Evolutionary conservation across 1,284 basidiomycete species (phyloP).

Genomic region (Leccinum griseonigrum): DNA sequence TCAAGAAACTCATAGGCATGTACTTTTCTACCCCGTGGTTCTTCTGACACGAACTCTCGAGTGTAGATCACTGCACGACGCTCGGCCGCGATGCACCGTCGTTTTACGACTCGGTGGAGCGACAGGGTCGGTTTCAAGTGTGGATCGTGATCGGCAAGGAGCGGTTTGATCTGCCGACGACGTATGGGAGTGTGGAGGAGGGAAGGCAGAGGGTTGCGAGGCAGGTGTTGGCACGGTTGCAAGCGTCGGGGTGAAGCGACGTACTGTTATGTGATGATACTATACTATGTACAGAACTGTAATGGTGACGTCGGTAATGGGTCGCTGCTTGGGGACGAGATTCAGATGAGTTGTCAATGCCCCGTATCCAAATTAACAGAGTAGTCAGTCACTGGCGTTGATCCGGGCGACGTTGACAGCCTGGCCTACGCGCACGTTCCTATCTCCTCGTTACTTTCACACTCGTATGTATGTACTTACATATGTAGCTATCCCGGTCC

Average conservation of each 20-base stretch:
- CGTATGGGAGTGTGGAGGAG: constrained; percentile 33
- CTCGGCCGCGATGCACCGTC: constrained; percentile 28
- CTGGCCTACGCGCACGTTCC: not conserved
- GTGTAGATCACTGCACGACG: constrained; percentile 34
- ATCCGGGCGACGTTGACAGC: not conserved
- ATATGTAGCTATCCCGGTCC: no score
- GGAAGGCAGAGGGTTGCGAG: constrained; percentile 40
- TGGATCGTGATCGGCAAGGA: constrained; percentile 45
- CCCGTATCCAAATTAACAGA: no score
- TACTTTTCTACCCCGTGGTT: not conserved
- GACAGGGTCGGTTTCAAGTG: constrained; percentile 32
- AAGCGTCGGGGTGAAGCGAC: not conserved
- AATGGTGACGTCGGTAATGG: not conserved
- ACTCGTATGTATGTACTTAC: no score
- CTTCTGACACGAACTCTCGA: not conserved
- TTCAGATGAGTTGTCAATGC: no score
- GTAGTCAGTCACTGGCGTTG: not conserved
- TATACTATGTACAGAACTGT: not conserved
- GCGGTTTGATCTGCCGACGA: constrained; percentile 38
- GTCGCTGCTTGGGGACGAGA: no score
- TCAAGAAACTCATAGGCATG: constrained; percentile 29
- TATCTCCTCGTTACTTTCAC: not conserved
- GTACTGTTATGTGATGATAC: not conserved
- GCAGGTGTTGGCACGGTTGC: constrained; percentile 38
- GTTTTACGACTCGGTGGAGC: constrained; percentile 31